These are phyloP conservation scores for Curvularia sp. DNA, from an alignment of 2,329 filamentous ascomycete genomes.

Conservation along the genomic window DNA sequence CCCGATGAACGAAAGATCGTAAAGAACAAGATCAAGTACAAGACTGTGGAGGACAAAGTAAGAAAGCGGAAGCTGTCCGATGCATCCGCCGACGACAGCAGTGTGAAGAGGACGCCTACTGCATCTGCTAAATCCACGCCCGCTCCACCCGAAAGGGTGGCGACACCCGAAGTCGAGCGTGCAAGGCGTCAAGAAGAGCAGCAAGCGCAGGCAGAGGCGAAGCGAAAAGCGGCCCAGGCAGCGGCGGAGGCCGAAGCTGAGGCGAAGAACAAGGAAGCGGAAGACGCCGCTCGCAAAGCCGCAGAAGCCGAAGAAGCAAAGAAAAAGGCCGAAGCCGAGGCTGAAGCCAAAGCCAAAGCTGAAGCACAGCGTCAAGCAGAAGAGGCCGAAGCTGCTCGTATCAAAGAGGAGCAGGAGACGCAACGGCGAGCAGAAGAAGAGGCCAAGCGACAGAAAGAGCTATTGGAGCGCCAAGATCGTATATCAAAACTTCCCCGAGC, in stretches of 20 bases:
- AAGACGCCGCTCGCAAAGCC: conserved; percentile 38
- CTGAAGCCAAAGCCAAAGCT: conserved; percentile 37
- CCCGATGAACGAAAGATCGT: conserved; percentile 43
- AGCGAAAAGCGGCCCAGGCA: conserved; percentile 31
- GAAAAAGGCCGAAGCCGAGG: conserved; percentile 40
- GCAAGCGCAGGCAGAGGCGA: conserved; percentile 37
- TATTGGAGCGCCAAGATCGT: conserved; percentile 43
- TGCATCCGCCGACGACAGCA: conserved; percentile 39
- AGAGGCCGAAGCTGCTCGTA: conserved; percentile 43
- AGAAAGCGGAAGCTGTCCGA: conserved; percentile 43
- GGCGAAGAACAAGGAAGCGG: conserved; percentile 36
- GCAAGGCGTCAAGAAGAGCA: conserved; percentile 47
- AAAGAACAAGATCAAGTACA: conserved; percentile 45
- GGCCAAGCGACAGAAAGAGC: conserved; percentile 36
- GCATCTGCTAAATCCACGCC: conserved; percentile 47
- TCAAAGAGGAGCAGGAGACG: conserved; percentile 42
- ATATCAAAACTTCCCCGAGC: conserved; percentile 47
- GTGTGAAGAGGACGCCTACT: conserved; percentile 44
- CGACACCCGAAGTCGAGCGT: conserved; percentile 44
- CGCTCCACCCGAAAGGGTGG: conserved; percentile 43
- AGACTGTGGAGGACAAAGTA: conserved; percentile 43
- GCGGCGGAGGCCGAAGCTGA: conserved; percentile 37
- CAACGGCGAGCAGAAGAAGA: conserved; percentile 41
- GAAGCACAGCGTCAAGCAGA: conserved; percentile 40
- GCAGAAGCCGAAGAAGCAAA: conserved; percentile 41